These are phyloP conservation scores for Penicillium sp. DNA, from an alignment of 2,329 filamentous ascomycete species.

Conservation along the genomic window DNA sequence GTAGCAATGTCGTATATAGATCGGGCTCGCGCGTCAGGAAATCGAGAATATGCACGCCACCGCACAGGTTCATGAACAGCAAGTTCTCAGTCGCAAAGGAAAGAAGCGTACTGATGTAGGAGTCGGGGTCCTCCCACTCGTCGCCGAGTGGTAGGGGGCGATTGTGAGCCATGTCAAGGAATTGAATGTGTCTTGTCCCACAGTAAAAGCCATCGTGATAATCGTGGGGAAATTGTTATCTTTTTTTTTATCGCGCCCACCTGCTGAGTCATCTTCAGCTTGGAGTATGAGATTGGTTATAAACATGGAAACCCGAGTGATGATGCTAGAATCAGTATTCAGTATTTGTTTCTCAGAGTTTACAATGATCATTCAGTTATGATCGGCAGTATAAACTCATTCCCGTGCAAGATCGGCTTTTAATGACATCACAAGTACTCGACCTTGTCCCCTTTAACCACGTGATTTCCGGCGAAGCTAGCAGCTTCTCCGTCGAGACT, in stretches of 20 bases:
- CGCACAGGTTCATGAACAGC: constrained; percentile 82
- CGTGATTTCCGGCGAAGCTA: constrained; percentile 14
- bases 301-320: neutral
- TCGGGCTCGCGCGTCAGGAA: constrained; percentile 85
- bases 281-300: neutral
- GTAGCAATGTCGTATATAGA: constrained; percentile 72
- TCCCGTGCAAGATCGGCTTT: neutral
- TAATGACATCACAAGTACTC: neutral
- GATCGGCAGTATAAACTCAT: neutral
- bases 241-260: constrained; percentile 11
- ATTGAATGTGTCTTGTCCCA: neutral
- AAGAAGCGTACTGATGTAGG: constrained; percentile 74
- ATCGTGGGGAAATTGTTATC: constrained; percentile 20
- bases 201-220: constrained; percentile 1
- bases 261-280: constrained; percentile 7
- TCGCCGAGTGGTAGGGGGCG: constrained; percentile 62
- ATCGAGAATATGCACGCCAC: constrained; percentile 93
- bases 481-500: constrained; percentile 7
- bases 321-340: neutral
- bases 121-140: constrained; percentile 65
- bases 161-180: constrained; percentile 44
- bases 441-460: neutral
- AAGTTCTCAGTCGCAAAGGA: constrained; percentile 69
- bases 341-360: neutral
- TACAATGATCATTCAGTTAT: neutral